Conservation (phyloP, 345 rosid genomes). For the Hevea brasiliensis region DNA sequence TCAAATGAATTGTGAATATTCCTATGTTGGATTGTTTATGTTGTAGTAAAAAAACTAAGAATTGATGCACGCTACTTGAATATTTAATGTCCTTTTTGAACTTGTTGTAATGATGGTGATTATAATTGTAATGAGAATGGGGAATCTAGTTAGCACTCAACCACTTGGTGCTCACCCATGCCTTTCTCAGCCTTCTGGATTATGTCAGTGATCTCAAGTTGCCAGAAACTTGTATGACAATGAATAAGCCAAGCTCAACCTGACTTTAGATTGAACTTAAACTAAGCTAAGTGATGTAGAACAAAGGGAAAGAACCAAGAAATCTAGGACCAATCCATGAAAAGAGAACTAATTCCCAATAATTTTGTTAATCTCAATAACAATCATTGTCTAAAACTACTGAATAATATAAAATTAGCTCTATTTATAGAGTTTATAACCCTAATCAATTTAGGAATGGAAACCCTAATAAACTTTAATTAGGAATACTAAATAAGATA, state of each 20-base stretch:
- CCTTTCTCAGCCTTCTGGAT: not conserved
- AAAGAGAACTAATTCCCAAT: no score
- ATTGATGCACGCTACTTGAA: not conserved
- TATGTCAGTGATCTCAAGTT: not conserved
- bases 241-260: no score
- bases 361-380: no score
- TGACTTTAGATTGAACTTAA: conserved; percentile 1
- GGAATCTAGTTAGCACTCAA: not conserved
- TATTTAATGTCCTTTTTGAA: not conserved
- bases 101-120: not conserved
- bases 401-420: no score
- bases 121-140: not conserved
- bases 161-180: not conserved
- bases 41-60: not conserved
- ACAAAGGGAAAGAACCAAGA: no score
- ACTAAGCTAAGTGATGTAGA: no score
- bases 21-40: not conserved
- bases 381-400: no score
- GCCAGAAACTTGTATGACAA: not conserved
- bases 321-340: no score
- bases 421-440: no score
- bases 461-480: no score
- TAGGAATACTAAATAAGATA: no score
- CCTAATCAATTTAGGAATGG: no score
- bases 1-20: not conserved